phyloP scores from a whole-genome alignment of 208 protist species.

The Wallacemonas sp. region DNA sequence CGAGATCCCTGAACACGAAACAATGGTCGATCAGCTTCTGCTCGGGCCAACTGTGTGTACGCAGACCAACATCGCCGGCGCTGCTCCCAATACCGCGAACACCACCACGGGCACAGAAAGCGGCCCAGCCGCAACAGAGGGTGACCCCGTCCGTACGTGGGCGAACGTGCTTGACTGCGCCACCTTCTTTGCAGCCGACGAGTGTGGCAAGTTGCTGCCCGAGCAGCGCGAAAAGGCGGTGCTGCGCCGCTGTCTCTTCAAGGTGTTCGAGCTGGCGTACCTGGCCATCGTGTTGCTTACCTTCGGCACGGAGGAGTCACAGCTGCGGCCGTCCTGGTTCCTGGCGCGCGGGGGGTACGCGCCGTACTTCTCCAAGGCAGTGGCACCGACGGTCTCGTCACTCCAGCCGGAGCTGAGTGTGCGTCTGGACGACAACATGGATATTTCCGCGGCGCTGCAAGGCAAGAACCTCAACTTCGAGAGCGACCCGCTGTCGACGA shows the following conservation, averaged over 20 bases:
- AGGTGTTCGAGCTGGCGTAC: constrained; percentile 52
- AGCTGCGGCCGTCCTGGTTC: constrained; percentile 19
- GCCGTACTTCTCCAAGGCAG: neutral
- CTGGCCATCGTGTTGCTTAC: constrained; percentile 42
- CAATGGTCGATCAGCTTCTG: constrained; percentile 11
- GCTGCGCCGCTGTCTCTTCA: constrained; percentile 31
- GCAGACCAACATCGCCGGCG: too few species aligned
- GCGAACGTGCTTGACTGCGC: constrained; percentile 2
- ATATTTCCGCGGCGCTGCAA: neutral
- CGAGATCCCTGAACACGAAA: constrained; percentile 10
- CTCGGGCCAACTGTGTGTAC: constrained; percentile 5
- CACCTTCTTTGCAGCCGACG: constrained; percentile 16
- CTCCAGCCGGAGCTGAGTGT: neutral
- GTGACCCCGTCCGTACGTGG: constrained; percentile 7
- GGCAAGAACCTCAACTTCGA: too few species aligned
- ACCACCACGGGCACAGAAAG: neutral
- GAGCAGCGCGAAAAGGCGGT: constrained; percentile 13
- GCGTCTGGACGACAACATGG: neutral
- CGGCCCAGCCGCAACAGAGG: neutral
- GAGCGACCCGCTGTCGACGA: neutral
- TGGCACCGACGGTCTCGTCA: neutral
- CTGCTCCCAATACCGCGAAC: too few species aligned
- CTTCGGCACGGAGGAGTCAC: constrained; percentile 32
- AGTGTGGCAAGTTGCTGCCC: constrained; percentile 3
- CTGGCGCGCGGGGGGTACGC: constrained; percentile 7